Evolutionary conservation across 352 stramenopile species (phyloP).

Genomic region (Phytophthora tentaculata): DNA sequence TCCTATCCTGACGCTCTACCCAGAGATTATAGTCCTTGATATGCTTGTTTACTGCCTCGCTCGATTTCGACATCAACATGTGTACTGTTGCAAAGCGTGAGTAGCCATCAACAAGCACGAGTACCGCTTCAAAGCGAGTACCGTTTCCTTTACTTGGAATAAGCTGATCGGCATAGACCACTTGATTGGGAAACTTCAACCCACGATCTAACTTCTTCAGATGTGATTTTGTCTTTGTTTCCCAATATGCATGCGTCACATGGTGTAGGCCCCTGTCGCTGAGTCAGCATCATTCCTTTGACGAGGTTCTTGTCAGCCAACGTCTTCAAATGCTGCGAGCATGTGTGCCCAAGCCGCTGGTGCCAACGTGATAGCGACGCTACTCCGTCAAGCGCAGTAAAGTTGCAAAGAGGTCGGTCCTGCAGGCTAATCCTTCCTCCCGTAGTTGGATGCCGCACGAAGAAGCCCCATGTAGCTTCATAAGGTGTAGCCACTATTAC

Average conservation of each 20-base stretch:
- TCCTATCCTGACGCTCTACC: constrained; percentile 1
- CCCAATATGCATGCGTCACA: not conserved
- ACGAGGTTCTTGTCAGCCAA: not conserved
- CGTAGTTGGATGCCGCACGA: too few species aligned
- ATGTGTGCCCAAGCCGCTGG: too few species aligned
- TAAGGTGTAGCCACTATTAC: too few species aligned
- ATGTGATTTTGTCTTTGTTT: not conserved
- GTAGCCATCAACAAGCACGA: constrained; percentile 4
- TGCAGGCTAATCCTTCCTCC: too few species aligned
- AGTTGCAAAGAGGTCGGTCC: too few species aligned
- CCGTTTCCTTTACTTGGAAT: too few species aligned
- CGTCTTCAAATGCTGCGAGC: not conserved
- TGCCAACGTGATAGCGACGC: too few species aligned
- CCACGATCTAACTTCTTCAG: constrained; percentile 6
- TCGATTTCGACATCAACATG: not conserved
- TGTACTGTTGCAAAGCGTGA: constrained; percentile 1
- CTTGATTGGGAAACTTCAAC: not conserved
- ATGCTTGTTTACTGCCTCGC: constrained; percentile 4
- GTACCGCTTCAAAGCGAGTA: too few species aligned
- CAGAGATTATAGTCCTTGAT: constrained; percentile 4
- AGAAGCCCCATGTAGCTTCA: too few species aligned
- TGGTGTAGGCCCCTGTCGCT: not conserved
- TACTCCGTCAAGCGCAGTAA: too few species aligned
- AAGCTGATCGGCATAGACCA: constrained; percentile 7
- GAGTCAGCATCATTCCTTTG: too few species aligned